Base-by-base conservation (phyloP, 2,329 filamentous ascomycete species). In the Fusarium domesticum region DNA sequence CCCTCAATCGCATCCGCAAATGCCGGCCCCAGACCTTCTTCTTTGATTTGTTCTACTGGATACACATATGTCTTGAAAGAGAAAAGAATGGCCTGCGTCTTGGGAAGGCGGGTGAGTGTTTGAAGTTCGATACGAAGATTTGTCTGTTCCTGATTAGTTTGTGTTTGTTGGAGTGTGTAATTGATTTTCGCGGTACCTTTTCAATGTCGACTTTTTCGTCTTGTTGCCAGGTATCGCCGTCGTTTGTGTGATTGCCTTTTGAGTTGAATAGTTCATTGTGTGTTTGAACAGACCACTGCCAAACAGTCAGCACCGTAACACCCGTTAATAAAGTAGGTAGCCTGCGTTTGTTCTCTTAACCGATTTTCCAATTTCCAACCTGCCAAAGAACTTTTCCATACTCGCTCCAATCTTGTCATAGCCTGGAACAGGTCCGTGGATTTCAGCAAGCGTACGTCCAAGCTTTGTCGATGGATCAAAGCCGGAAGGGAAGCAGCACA, bases 31-130 rank as follows among this genome's bases (percentile, higher is more conserved):
- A 70, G 57, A 0, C 73, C 76, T 37, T 80, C 76, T 0, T 59
- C 65, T 51, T 73, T 78, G 54, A 80, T 67, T 3, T 76, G 66
- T 7, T 59, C 47, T 0, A 80, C 46, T 0, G 72, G 70, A 38
- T 77, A 78, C 14, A 78, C 45, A 45, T 77, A 77, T 0, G 76
- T 78, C 62, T 80, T 79, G 65, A 80, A 77, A 8, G 74, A 75
- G 58, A 80, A 80, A 11, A 80, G 56, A 2, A 80, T 59, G 1
- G 72, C 71, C 3, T 59, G 57, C 0, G 71, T 75, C 43, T 65
- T 54, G 1, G 76, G 76, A 6, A 80, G 64, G 2, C 76, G 67
- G 2, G 68, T 74, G 20, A 80, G 51, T 0, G 74, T 76, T 54
- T 81, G 77, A 12, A 77, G 63, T 57, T 81, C 76, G 20, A 74